These are phyloP conservation scores for Aquilaria sinensis DNA, from an alignment of 345 rosid species.

Conservation along the genomic window DNA sequence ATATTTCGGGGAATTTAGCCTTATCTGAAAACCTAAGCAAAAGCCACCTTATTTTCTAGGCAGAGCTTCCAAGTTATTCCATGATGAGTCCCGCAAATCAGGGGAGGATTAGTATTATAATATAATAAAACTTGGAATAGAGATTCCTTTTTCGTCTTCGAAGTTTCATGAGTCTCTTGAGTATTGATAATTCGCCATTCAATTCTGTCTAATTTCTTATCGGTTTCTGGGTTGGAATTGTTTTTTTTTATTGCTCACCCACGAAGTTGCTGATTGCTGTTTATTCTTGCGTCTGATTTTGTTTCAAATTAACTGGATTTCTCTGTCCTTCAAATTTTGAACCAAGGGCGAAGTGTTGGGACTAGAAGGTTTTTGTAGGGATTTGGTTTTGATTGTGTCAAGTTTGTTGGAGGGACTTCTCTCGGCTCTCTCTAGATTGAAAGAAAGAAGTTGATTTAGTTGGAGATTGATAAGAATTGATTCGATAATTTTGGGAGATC, in stretches of 20 bases:
- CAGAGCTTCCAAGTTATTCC: conserved; percentile 65
- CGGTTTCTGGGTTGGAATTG: too few species aligned
- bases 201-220: too few species aligned
- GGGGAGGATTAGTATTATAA: conserved; percentile 17
- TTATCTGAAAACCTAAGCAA: conserved; percentile 21
- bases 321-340: conserved; percentile 19
- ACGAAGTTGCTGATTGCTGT: too few species aligned
- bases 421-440: too few species aligned
- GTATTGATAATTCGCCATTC: conserved; percentile 13
- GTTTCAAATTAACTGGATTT: conserved; percentile 12
- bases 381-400: too few species aligned
- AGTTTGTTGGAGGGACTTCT: too few species aligned
- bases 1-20: conserved; percentile 39
- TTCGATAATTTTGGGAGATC: not conserved
- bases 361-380: not conserved
- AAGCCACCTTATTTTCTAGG: conserved; percentile 34
- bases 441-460: too few species aligned
- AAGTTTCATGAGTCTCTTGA: conserved; percentile 13
- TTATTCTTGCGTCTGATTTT: not conserved
- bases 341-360: conserved; percentile 1
- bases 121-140: conserved; percentile 10
- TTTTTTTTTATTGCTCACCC: too few species aligned
- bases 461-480: too few species aligned
- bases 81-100: conserved; percentile 35
- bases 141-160: conserved; percentile 15